Percentiles rank a stretch among this genome's conserved stretches.
Evolutionary conservation across 495 filamentous ascomycete species (phyloP).

Genomic region (Neurospora sp.): DNA sequence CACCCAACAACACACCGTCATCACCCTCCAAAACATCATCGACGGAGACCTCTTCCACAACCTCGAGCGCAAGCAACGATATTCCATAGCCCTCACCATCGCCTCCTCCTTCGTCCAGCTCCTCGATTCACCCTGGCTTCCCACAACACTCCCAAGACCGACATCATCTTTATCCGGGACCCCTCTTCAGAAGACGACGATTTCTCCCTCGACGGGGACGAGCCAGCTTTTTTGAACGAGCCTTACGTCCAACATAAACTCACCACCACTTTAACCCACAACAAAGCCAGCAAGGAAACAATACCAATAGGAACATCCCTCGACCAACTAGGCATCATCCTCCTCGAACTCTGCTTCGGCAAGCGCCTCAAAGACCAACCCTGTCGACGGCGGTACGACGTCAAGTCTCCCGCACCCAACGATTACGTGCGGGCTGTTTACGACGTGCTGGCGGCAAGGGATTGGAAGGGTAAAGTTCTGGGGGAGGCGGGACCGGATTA

Average conservation of each 20-base stretch:
- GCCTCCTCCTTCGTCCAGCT: conserved; percentile 17
- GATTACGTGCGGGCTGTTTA: not conserved
- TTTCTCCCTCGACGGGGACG: not conserved
- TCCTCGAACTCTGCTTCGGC: conserved; percentile 32
- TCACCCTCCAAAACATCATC: conserved; percentile 11
- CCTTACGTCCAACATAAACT: not conserved
- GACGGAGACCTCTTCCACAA: not conserved
- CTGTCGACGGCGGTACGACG: not conserved
- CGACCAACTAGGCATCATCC: conserved; percentile 15
- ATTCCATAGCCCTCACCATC: conserved; percentile 4
- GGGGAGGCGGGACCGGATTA: conserved; percentile 28
- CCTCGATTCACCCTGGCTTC: conserved; percentile 11
- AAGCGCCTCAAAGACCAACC: conserved; percentile 12
- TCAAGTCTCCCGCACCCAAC: not conserved
- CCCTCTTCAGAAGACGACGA: not conserved
- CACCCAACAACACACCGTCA: not conserved
- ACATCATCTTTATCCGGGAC: conserved; percentile 3
- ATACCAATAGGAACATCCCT: not conserved
- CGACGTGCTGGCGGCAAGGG: not conserved
- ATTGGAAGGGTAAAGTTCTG: conserved; percentile 7
- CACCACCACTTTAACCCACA: too few relatives aligned
- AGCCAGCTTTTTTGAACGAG: not conserved
- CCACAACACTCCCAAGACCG: not conserved
- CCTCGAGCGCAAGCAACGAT: conserved; percentile 6
- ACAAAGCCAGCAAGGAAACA: not conserved